Evolutionary conservation across 2,329 filamentous ascomycete genomes (phyloP), one percentile per base, ranked within the genome.

Genomic region (Ophiostoma ips): DNA sequence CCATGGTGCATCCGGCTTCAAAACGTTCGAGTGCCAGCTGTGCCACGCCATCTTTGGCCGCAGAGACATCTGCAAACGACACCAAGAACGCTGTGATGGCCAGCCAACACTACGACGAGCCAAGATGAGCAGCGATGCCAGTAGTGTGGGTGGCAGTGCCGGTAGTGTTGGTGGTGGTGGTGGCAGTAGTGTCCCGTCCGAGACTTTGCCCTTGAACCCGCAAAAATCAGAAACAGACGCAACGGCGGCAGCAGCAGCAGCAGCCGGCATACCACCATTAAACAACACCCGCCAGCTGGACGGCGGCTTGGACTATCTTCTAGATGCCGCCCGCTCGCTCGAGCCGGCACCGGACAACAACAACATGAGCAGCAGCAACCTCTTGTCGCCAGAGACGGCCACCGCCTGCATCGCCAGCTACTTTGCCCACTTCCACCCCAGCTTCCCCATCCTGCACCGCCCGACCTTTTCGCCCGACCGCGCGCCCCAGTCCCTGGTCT

Each of bases 31-130:
- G 21, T 51, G 49, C 24, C 36, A 18, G 10, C 24, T 51, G 18
- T 51, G 49, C 33, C 44, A 48, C 6, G 36, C 49, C 9, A 48
- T 44, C n/a, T 51, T 51, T 18, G 38, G 36, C n/a, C 34, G 49
- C 16, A 51, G 49, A 13, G 49, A 51, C 44, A 51, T 48, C 8
- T 51, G 49, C 36, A 51, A 51, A 21, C 36, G 49, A 3, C 49
- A 51, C 19, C 44, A 37, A 13, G 44, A 51, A 19, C 49, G 44
- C 11, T 51, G 49, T 28, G 49, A 51, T 43, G 49, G 49, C 1
- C 49, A 24, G 18, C 49, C 35, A 2, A 43, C 49, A 15, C 30
- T 44, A 8, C 24, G 44, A 31, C 34, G 45, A 18, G 15, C 19
- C 4, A 50, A 41, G 35, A 18, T 33, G 21, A n/a, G n/a, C n/a